Conservation (phyloP, 176 grass and related monocot genomes). For the Poa pratensis region DNA sequence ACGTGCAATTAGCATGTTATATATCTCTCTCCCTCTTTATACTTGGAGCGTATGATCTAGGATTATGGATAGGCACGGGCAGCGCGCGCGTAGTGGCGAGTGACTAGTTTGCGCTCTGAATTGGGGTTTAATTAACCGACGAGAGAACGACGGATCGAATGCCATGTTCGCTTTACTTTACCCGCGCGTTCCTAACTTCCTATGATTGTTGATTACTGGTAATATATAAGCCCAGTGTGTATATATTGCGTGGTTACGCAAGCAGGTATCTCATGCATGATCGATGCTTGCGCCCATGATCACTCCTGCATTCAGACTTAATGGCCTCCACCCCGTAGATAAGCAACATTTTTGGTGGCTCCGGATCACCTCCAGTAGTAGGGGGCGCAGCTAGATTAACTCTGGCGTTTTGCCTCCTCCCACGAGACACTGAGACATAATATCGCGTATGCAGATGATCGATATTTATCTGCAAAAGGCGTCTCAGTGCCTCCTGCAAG, state of each 20-base stretch:
- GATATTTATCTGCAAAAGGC: not conserved
- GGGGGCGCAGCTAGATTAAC: not conserved
- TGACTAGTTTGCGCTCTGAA: conserved; percentile 35
- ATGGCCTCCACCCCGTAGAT: not conserved
- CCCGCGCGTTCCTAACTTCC: not conserved
- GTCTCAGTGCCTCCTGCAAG: not conserved
- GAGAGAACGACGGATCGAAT: conserved; percentile 44
- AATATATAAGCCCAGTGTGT: too few relatives aligned
- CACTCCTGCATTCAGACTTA: conserved; percentile 9
- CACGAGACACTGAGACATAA: not conserved
- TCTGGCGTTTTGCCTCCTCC: not conserved
- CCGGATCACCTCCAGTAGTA: not conserved
- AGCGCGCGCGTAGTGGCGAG: conserved; percentile 23
- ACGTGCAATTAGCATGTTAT: too few relatives aligned
- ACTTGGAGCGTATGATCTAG: not conserved
- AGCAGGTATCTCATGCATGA: conserved; percentile 9
- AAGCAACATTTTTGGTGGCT: not conserved
- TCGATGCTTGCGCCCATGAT: not conserved
- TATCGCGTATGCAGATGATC: not conserved
- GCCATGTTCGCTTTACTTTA: not conserved
- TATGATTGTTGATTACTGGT: not conserved
- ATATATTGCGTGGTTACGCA: not conserved
- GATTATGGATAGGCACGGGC: conserved; percentile 37
- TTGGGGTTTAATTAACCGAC: conserved; percentile 14
- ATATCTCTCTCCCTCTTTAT: not conserved